phyloP scores from a whole-genome alignment of 805 yeast species.

The Maudiozyma pseudohumilis region DNA sequence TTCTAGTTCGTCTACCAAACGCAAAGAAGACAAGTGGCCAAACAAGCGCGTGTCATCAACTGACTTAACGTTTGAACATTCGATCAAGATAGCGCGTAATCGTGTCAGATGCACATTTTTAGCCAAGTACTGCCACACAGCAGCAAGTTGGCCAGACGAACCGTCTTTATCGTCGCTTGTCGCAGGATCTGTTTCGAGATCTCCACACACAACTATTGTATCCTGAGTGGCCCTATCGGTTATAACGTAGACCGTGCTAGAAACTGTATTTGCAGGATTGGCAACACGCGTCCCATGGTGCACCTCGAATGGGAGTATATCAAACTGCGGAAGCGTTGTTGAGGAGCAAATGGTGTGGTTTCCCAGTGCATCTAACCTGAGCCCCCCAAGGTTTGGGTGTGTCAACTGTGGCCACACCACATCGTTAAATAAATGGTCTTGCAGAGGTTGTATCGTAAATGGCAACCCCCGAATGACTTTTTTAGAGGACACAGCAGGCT shows the following conservation, averaged over 20 bases:
- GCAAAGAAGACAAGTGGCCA: conserved; percentile 73
- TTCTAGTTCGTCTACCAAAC: conserved; percentile 48
- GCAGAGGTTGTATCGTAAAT: conserved; percentile 43
- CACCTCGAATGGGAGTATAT: conserved; percentile 31
- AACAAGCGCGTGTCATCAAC: conserved; percentile 43
- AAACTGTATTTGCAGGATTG: conserved; percentile 18
- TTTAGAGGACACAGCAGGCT: conserved; percentile 24
- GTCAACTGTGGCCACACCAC: conserved; percentile 66
- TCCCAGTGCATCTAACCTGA: conserved; percentile 10
- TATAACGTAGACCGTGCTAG: conserved; percentile 51
- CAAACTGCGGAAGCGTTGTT: conserved; percentile 18
- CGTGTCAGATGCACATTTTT: conserved; percentile 32
- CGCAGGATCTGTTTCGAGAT: conserved; percentile 58
- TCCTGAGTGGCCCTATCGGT: conserved; percentile 27
- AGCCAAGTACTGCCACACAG: conserved; percentile 53
- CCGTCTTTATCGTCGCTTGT: no score
- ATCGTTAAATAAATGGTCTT: conserved; percentile 58
- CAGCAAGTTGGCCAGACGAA: no score
- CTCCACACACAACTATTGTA: conserved; percentile 65
- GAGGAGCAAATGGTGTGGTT: conserved; percentile 7
- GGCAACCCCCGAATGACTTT: conserved; percentile 46
- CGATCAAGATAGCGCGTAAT: conserved; percentile 55
- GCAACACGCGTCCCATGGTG: conserved; percentile 34
- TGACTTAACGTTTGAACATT: conserved; percentile 55
- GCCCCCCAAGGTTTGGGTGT: conserved; percentile 9